Percentiles rank a stretch among this genome's conserved stretches.
These are phyloP conservation scores for Protomyces pachydermus DNA, from an alignment of 1,139 yeast genomes.

Conservation along the genomic window DNA sequence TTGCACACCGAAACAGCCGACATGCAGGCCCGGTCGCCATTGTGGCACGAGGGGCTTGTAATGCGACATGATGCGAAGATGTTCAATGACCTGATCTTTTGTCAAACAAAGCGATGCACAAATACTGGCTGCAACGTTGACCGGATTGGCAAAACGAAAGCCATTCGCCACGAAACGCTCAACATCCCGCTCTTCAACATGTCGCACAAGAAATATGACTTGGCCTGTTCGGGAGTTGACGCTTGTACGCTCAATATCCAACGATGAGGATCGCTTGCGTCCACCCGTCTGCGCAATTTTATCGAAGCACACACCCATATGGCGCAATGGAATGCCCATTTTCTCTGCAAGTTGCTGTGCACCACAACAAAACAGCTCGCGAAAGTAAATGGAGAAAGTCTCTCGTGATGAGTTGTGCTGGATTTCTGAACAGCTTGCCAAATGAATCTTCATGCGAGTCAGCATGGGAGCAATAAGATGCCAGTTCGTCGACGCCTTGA, in stretches of 20 bases:
- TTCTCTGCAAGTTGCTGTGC: constrained; percentile 16
- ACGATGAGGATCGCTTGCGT: not conserved
- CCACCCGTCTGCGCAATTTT: constrained; percentile 9
- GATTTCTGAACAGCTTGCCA: not conserved
- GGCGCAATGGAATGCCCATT: constrained; percentile 3
- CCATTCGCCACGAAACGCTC: constrained; percentile 2
- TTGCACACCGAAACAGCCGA: constrained; percentile 9
- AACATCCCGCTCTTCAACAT: not conserved
- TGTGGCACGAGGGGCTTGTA: not conserved
- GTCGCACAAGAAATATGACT: constrained; percentile 20
- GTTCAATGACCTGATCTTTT: not conserved
- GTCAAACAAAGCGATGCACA: constrained; percentile 10
- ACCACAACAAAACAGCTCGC: constrained; percentile 24
- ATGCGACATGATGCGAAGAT: constrained; percentile 4
- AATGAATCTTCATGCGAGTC: constrained; percentile 3
- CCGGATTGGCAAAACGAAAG: constrained; percentile 17
- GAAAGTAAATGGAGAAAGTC: constrained; percentile 8
- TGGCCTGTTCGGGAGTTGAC: constrained; percentile 2
- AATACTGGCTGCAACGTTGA: not conserved
- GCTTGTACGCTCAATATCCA: not conserved
- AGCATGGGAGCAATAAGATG: constrained; percentile 1
- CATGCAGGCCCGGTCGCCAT: constrained; percentile 19
- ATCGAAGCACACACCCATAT: constrained; percentile 20
- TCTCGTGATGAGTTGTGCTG: not conserved
- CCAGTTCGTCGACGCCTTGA: constrained; percentile 18